Evolutionary conservation across 2,329 filamentous ascomycete genomes (phyloP).

Genomic region (Alternaria infectoria): DNA sequence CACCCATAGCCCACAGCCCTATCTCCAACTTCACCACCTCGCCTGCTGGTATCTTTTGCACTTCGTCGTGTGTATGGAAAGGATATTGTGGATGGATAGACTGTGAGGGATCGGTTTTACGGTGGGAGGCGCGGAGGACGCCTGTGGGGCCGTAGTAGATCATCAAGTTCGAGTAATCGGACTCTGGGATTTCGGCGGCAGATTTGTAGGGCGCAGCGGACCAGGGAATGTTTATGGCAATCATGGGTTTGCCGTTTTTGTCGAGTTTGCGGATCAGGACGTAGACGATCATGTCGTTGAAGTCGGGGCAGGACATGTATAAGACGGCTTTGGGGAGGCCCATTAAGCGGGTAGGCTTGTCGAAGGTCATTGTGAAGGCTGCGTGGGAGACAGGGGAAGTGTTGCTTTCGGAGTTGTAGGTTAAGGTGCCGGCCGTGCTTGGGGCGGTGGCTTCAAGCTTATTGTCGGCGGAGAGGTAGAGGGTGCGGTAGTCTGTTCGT

Average conservation of each 20-base stretch:
- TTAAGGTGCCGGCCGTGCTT: background rate
- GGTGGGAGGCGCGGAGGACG: slow-evolving; percentile 21
- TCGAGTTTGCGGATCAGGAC: slow-evolving; percentile 24
- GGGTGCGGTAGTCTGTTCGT: slow-evolving; percentile 18
- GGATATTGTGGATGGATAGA: slow-evolving; percentile 28
- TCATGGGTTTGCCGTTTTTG: slow-evolving; percentile 48
- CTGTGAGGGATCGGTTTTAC: slow-evolving; percentile 8
- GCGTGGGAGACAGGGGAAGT: background rate
- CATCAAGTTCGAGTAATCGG: slow-evolving; percentile 12
- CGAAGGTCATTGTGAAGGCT: slow-evolving; percentile 51
- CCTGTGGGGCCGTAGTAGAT: slow-evolving; percentile 13
- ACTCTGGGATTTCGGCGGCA: slow-evolving; percentile 13
- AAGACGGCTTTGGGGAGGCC: slow-evolving; percentile 57
- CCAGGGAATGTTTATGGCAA: slow-evolving; percentile 53
- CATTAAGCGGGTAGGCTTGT: slow-evolving; percentile 49
- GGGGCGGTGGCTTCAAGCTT: background rate
- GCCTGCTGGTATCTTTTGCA: slow-evolving; percentile 49
- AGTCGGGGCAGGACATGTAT: slow-evolving; percentile 53
- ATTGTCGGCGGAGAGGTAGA: slow-evolving; percentile 12
- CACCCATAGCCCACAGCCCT: slow-evolving; percentile 40
- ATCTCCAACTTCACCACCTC: slow-evolving; percentile 31
- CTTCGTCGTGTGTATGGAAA: slow-evolving; percentile 49
- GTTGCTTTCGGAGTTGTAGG: slow-evolving; percentile 13
- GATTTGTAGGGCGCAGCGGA: slow-evolving; percentile 1
- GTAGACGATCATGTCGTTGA: slow-evolving; percentile 51